Evolutionary conservation across 208 protist species (phyloP), one percentile per base, ranked within the genome.

Genomic region (Jaenimonas drosophilae): DNA sequence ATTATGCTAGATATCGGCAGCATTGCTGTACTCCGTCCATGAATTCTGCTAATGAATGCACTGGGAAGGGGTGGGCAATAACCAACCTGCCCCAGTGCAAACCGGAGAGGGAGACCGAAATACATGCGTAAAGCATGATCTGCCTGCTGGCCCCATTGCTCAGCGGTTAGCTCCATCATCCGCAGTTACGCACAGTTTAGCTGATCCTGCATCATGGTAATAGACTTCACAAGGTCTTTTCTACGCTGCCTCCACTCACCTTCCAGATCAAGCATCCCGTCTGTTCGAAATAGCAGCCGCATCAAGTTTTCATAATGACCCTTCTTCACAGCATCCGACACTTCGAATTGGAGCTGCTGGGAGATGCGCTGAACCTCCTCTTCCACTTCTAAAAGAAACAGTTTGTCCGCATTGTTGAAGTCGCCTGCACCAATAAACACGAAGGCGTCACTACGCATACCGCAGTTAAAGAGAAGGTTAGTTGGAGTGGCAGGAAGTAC

Each of bases 221-320:
- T 74, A 21, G 45, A 44, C 46, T 66, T 68, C 33, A 91, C 78
- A 27, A 62, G 43, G 2, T 77, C 72, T 49, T 86, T 88, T 28
- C 78, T 50, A 5, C 49, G 64, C 30, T 54, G 33, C 17, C 67
- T 59, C 67, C 66, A 87, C 40, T 75, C 62, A 3, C 62, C 76
- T 29, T 88, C 76, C 3, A 91, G 58, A 12, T 70, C 60, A 26
- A 76, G 67, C 16, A 91, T 49, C 14, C 64, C 70, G 37, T 91
- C 83, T 0, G 68, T 75, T 36, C 69, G 64, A 40, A 91, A 82
- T 0, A 91, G 57, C 47, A 91, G 73, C 31, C 78, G 75, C 83
- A 91, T 91, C 1, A 91, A 62, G 46, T 77, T 64, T 43, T 91
- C 83, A 40, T 91, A 88, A 44, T 80, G 84, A 20, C 78, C 78